Base-by-base conservation (phyloP, 768 basidiomycete species). In the Macrolepiota fuliginosa region DNA sequence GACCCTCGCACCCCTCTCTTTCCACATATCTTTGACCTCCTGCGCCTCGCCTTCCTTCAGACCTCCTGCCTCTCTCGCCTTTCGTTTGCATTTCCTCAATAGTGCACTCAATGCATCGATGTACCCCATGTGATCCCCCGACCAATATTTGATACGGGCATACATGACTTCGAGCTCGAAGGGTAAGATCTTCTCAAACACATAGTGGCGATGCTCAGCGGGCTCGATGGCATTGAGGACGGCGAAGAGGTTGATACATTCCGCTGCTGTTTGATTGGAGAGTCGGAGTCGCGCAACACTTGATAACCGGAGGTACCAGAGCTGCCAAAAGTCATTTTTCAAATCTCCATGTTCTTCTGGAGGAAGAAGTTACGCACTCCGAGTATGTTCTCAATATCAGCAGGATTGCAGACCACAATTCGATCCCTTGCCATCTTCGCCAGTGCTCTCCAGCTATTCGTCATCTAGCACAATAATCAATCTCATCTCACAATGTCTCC, bases 201-300 rank as follows among this genome's bases (percentile, higher is more conserved):
- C 77, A 69, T 84, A 86, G 47, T 74, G 71, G 22, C 84, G 87
- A 1, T 84, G 74, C 15, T 83, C 75, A 0, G 71, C 64, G 1
- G 86, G 81, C 58, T 84, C 81, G 49, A 88, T 81, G 32, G 79
- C 77, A 63, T 84, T 81, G 50, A 94, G 82, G 25, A 88, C 87
- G 17, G 83, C 74, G 71, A 91, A 94, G 24, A 94, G 81, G 73
- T 92, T 92, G 10, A 83, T 87, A 70, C 89, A 89, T 74, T 94
- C 92, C 24, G 90, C 90, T 0, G 90, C 83, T n/a, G 88, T 88
- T 70, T 94, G 92, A 70, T 93, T 93, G 77, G 89, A 92, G 51
- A 94, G 83, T 50, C 92, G 86, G 49, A 94, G 81, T 17, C 92
- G 88, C 49, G 92, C 85, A 29, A 94, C 83, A 58, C 85, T 85